These are phyloP conservation scores for Onygenales sp. DNA, from an alignment of 2,329 filamentous ascomycete species.

Conservation along the genomic window DNA sequence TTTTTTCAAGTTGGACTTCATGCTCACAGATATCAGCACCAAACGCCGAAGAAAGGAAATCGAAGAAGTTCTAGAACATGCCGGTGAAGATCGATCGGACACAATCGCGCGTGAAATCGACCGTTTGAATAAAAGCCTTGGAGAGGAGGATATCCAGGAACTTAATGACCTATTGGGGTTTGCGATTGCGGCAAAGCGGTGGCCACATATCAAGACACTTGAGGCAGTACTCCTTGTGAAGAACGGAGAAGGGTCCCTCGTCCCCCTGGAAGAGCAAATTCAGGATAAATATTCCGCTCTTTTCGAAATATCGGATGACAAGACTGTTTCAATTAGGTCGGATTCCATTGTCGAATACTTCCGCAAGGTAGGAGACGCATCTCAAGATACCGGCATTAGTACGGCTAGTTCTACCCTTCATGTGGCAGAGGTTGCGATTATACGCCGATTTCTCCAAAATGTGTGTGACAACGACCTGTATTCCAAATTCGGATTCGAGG, in stretches of 20 bases:
- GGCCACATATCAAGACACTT: conserved; percentile 13
- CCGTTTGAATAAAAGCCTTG: conserved; percentile 15
- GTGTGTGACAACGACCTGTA: conserved; percentile 18
- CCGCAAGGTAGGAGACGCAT: conserved; percentile 1
- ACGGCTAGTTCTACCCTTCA: conserved; percentile 9
- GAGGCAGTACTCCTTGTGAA: conserved; percentile 15
- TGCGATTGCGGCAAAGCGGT: conserved; percentile 14
- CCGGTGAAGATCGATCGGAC: conserved; percentile 15
- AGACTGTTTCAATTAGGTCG: conserved; percentile 12
- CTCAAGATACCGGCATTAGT: neutral
- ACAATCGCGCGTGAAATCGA: conserved; percentile 18
- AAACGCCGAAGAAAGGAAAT: conserved; percentile 20
- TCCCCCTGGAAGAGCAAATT: conserved; percentile 14
- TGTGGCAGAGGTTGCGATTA: conserved; percentile 16
- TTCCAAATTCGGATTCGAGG: conserved; percentile 19
- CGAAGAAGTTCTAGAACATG: conserved; percentile 16
- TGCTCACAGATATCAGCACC: conserved; percentile 17
- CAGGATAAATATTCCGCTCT: conserved; percentile 17
- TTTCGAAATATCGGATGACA: conserved; percentile 9
- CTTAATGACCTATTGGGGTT: conserved; percentile 21
- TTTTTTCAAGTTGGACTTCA: conserved; percentile 18
- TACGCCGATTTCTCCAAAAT: conserved; percentile 17
- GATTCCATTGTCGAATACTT: conserved; percentile 16
- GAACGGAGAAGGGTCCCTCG: conserved; percentile 16
- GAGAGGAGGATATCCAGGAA: conserved; percentile 18